Base-by-base conservation (phyloP, 805 yeast species). In the Yamadazyma akitaensis region DNA sequence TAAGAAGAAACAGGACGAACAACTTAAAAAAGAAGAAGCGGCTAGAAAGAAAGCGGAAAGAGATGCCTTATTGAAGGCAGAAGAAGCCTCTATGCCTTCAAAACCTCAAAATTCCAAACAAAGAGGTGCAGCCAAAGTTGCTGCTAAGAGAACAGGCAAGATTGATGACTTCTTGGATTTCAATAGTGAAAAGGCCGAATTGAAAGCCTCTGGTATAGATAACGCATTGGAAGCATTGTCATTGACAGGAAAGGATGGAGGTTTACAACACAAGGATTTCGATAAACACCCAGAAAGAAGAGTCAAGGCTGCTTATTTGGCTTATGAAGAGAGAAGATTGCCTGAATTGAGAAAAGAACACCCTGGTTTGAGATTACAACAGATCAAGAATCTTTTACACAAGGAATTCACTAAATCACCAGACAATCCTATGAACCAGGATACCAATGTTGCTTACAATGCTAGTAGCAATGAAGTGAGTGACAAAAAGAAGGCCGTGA, bases 201-300 rank as follows among this genome's bases (percentile, higher is more conserved):
- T 85, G 59, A 74, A 73, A 57, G 96, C 95, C 5, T 72, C 81
- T 47, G 91, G 91, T 60, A 73, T 88, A 38, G 95, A 88, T 53
- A 79, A 79, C 58, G 94, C 92, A 2, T 69, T 88, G 51, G 88
- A 86, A 44, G 95, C 95, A 3, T 73, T 88, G 59, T 75, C 87
- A 4, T 72, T 88, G 63, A 77, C 90, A 11, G 68, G 72, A 19
- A 77, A 71, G 39, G 79, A 73, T 44, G 79, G 75, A 25, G 85
- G 80, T 43, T 83, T 84, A 28, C 65, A 70, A 36, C 68, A 67
- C 50, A 82, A 82, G 58, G 88, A 81, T 43, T 72, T 88, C 43
- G 96, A 88, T 50, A 81, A 89, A 64, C 96, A 88, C 56, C 96
- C 96, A 9, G 96, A 88, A 70, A 80, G 95, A 67, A 79, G 96